Base-by-base conservation (phyloP, 1,284 basidiomycete species). In the Calocybe gambosa region DNA sequence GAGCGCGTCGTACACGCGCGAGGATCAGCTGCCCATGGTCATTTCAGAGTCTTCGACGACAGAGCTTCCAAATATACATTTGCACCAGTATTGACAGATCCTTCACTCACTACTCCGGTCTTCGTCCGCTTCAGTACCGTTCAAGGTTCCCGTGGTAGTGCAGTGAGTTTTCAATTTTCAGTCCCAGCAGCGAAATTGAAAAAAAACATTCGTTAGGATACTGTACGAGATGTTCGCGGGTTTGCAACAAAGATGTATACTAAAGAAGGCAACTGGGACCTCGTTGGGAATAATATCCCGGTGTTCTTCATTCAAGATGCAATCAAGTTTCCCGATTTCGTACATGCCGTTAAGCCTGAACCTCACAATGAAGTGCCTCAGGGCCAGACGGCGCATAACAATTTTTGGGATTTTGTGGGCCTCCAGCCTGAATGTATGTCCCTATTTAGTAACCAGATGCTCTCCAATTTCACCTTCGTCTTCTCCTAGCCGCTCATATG, bases 271-370 rank as follows among this genome's bases (percentile, higher is more conserved):
- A 89, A 87, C 54, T 92, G 85, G 85, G 89, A 93, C 57, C 65
- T 92, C 28, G 88, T 90, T 42, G 85, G 82, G 13, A 86, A 86
- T 56, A 69, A 83, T 55, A 77, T 89, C 31, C 86, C 88, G 0
- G 79, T 89, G 19, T 93, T 93, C 69, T 92, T 92, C 68, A 85
- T 93, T 21, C 87, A 90, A 50, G 83, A 86, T 51, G 82, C 85
- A 0, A 82, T 91, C 63, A 87, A 90, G 61, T 93, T 92, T 59
- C 82, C 85, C 12, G 89, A 92, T 57, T 66, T 93, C 43, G 71
- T 92, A 34, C 89, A 92, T 58, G 82, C 88, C 47, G 78, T 83
- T 21, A 85, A 88, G 58, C 85, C 87, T 1, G 87, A 89, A 58
- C 89, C 89, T 2, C 76, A 89, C 41, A 84, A 83, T 50, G 85